A percentile compares a stretch with the other conserved stretches of the same genome.
Evolutionary conservation across 805 yeast genomes (phyloP).

Genomic region (Clavispora asparagi): DNA sequence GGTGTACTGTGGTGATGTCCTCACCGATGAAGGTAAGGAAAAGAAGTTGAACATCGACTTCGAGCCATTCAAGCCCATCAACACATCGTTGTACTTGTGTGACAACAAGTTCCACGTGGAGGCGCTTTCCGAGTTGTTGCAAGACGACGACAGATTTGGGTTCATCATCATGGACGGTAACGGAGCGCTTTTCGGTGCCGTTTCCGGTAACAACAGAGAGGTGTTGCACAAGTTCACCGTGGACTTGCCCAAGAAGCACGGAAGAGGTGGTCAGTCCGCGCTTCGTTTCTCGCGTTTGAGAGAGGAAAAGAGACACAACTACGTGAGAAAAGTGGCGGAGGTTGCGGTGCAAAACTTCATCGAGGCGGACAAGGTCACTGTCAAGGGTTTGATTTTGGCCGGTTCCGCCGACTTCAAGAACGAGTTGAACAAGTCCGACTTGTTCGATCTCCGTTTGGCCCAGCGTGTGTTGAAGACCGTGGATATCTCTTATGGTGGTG

Average conservation of each 20-base stretch:
- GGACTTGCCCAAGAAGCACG: conserved; percentile 98
- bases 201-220: conserved; percentile 95
- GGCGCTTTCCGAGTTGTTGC: conserved; percentile 88
- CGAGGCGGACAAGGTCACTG: conserved; percentile 90
- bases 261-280: conserved; percentile 99
- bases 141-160: conserved; percentile 94
- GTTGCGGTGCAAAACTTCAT: conserved; percentile 96
- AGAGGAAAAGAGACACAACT: conserved; percentile 98
- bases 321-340: conserved; percentile 97
- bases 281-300: conserved; percentile 97
- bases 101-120: conserved; percentile 98
- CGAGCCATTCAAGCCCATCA: conserved; percentile 98
- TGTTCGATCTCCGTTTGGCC: conserved; percentile 86
- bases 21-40: conserved; percentile 96
- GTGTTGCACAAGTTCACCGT: conserved; percentile 92
- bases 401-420: conserved; percentile 99
- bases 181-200: conserved; percentile 92
- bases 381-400: conserved; percentile 90
- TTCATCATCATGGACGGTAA: conserved; percentile 99
- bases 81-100: conserved; percentile 90
- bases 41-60: conserved; percentile 95
- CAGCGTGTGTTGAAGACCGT: conserved; percentile 87
- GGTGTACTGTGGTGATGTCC: conserved; percentile 95
- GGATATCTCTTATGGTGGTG: conserved; percentile 98
- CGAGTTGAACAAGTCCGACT: conserved; percentile 86